Conservation (phyloP, 371 early-diverging fungal genomes). For the Syncephalastrum sp. region DNA sequence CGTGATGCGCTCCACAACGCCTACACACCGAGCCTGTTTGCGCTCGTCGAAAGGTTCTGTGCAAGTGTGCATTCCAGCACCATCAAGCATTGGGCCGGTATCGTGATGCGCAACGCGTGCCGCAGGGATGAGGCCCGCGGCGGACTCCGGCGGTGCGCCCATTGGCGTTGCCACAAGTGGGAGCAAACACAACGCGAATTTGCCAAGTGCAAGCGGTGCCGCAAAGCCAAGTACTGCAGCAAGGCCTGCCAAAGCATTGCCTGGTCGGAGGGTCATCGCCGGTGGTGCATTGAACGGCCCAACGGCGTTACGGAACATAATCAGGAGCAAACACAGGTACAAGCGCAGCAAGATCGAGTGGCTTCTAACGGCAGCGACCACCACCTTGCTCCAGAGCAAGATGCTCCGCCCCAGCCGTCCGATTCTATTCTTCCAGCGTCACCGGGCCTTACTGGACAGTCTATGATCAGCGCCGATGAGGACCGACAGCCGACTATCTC, state of each 20-base stretch:
- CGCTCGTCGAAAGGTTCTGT: constrained; percentile 72
- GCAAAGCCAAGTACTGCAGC: constrained; percentile 79
- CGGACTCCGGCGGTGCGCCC: constrained; percentile 72
- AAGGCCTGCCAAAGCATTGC: constrained; percentile 71
- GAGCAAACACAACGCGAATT: constrained; percentile 72
- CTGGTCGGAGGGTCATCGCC: constrained; percentile 74
- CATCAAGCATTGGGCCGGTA: constrained; percentile 74
- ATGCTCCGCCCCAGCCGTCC: no score
- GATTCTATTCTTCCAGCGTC: no score
- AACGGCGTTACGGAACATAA: no score
- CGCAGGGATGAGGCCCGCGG: constrained; percentile 70
- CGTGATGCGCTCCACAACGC: constrained; percentile 67
- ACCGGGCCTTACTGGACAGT: no score
- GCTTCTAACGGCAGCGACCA: no score
- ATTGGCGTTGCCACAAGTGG: constrained; percentile 73
- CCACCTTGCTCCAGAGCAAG: no score
- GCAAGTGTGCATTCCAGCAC: constrained; percentile 54
- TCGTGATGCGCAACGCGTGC: constrained; percentile 79
- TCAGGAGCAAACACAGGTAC: no score
- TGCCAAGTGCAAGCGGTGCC: constrained; percentile 76
- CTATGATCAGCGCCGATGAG: no score
- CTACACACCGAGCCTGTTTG: constrained; percentile 65
- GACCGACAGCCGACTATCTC: no score
- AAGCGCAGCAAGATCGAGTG: no score
- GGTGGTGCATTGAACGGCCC: constrained; percentile 71